Base-by-base conservation (phyloP, 257 asterid species). In the Ajuga chamaepitys region DNA sequence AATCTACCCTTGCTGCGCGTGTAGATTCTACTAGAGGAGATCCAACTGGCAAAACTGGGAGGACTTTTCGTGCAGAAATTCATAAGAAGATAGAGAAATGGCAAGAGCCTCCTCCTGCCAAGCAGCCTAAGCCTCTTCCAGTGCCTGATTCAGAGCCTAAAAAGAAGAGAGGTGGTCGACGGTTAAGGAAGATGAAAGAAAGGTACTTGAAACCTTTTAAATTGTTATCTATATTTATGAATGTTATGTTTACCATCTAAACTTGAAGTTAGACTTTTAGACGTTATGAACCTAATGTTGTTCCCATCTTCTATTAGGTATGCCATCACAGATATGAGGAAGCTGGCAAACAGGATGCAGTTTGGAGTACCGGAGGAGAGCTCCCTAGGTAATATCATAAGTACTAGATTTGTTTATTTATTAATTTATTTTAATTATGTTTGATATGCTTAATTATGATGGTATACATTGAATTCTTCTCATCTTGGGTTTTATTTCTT, bases 41-140 rank as follows among this genome's bases (percentile, higher is more conserved):
- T 61, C 96, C 89, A 26, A 78, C 89, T 22, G 99, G 97, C 45
- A 87, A 87, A 74, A 80, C 75, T 4, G 99, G 97, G 68, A 84
- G 96, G 79, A 66, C 74, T 57, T 75, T 89, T 12, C 82, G 95
- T 26, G 90, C 82, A 13, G 97, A 83, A 70, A 81, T 93, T 66
- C 88, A 77, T 26, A 89, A 90, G 61, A 93, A 93, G 87, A 93
- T 93, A 54, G 99, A 87, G 82, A 93, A 93, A 72, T 93, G 99
- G 96, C 99, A 93, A 67, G 99, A 93, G 78, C 96, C 96, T 20
- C 99, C 97, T 65, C 99, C 99, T 55, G 99, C 97, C 21, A 89
- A 89, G 82, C 97, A 86, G 78, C 96, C 99, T 22, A 93, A 84
- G 76, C 99, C 99, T 44, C 99, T 93, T 58, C 97, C 99, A 0